Conservation (phyloP, 805 yeast species). For the Teunomyces kruisii region DNA sequence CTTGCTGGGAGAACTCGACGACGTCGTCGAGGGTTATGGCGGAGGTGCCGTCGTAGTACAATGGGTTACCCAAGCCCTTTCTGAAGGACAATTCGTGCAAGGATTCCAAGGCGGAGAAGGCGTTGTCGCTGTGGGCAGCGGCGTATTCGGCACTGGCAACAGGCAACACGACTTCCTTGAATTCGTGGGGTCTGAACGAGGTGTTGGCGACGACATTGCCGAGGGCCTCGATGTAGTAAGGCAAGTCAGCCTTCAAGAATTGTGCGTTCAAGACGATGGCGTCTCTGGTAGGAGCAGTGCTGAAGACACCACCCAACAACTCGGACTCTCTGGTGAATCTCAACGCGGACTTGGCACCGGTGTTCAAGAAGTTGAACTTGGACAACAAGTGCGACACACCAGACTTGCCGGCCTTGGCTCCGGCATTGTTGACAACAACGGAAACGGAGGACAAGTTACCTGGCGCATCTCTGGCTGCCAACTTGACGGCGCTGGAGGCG, state of each 20-base stretch:
- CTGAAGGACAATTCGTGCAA: conserved; percentile 82
- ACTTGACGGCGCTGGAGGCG: conserved; percentile 43
- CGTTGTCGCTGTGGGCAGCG: conserved; percentile 51
- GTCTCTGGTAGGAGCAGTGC: conserved; percentile 77
- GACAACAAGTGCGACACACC: conserved; percentile 87
- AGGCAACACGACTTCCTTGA: conserved; percentile 78
- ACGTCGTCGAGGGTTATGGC: conserved; percentile 61
- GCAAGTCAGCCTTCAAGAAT: conserved; percentile 85
- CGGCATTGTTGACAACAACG: conserved; percentile 78
- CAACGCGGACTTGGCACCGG: conserved; percentile 79
- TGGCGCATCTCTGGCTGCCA: conserved; percentile 55
- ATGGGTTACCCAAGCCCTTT: conserved; percentile 82
- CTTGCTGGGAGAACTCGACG: conserved; percentile 61
- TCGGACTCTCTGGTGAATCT: conserved; percentile 94
- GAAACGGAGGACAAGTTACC: conserved; percentile 73
- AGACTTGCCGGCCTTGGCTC: conserved; percentile 70
- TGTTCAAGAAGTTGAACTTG: conserved; percentile 81
- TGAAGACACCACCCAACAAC: conserved; percentile 82
- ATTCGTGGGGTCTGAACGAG: conserved; percentile 79
- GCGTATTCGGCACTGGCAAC: conserved; percentile 64
- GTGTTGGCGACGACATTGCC: conserved; percentile 73
- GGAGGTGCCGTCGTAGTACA: conserved; percentile 67
- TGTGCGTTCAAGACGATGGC: conserved; percentile 74
- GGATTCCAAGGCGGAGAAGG: conserved; percentile 68
- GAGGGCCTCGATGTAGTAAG: conserved; percentile 84